Percentiles rank a stretch among this genome's conserved stretches.
Conservation (phyloP, 495 filamentous ascomycete genomes). For the Pseudoneurospora amorphoporcata region DNA sequence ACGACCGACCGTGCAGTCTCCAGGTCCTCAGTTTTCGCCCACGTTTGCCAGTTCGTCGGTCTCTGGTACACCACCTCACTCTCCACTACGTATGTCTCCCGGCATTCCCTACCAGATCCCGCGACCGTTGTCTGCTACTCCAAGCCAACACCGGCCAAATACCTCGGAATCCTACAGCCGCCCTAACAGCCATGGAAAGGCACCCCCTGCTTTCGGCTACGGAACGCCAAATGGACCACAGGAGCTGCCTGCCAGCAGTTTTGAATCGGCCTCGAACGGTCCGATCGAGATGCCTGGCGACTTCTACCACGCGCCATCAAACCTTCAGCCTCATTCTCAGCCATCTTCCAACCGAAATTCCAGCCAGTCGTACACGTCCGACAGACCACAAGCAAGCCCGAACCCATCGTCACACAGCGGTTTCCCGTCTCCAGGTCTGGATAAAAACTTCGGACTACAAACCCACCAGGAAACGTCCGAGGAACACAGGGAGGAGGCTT, state of each 20-base stretch:
- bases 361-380: conserved; percentile 17
- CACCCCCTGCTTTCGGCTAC: conserved; percentile 2
- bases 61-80: conserved; percentile 11
- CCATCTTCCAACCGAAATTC: conserved; percentile 19
- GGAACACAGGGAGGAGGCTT: conserved; percentile 24
- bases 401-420: conserved; percentile 18
- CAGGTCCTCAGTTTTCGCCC: conserved; percentile 15
- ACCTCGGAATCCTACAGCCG: not conserved
- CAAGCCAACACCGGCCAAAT: conserved; percentile 6
- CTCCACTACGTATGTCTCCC: conserved; percentile 23
- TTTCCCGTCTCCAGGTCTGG: conserved; percentile 23
- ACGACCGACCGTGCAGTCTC: conserved; percentile 22
- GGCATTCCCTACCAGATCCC: conserved; percentile 32
- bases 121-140: conserved; percentile 20
- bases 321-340: conserved; percentile 3
- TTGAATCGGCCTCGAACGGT: conserved; percentile 5
- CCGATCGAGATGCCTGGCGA: conserved; percentile 39
- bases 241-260: conserved; percentile 14
- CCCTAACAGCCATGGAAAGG: not conserved
- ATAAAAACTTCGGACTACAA: conserved; percentile 24
- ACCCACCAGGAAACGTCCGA: conserved; percentile 31
- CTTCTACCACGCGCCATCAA: conserved; percentile 24
- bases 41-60: conserved; percentile 7
- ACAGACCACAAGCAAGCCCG: conserved; percentile 20
- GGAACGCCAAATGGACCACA: conserved; percentile 7